These are phyloP conservation scores for Kokia cookei DNA, from an alignment of 441 rosid genomes.

Conservation along the genomic window DNA sequence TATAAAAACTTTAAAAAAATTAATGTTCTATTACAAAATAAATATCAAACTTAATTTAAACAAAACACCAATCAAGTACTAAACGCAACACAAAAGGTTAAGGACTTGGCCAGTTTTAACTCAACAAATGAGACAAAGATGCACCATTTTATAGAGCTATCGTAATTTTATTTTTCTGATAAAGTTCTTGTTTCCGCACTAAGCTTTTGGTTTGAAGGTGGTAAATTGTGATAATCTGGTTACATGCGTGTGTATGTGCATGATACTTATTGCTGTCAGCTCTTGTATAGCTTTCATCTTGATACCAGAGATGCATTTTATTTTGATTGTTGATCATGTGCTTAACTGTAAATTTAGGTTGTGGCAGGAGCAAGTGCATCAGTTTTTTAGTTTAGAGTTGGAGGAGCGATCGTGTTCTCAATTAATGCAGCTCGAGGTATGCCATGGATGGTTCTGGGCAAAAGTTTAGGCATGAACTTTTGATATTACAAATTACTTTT, in stretches of 20 bases:
- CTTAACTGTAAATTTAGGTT: slow-evolving; percentile 30
- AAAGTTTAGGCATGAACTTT: not conserved
- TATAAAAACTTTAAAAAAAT: not conserved
- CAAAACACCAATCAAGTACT: not conserved
- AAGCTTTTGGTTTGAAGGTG: slow-evolving; percentile 1
- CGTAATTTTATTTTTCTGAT: not conserved
- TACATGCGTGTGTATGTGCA: not conserved
- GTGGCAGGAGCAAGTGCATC: slow-evolving; percentile 52
- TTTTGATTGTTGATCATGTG: slow-evolving; percentile 3
- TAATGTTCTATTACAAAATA: not conserved
- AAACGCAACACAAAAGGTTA: not conserved
- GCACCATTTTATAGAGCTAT: not conserved
- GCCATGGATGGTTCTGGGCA: slow-evolving; percentile 8
- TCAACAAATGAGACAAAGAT: not conserved
- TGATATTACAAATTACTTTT: not conserved
- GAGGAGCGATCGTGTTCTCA: slow-evolving; percentile 42
- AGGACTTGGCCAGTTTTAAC: not conserved
- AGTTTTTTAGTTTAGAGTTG: slow-evolving; percentile 27
- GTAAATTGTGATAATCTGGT: not conserved
- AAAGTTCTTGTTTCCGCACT: not conserved
- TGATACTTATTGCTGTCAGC: not conserved
- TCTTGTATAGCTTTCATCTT: slow-evolving; percentile 2
- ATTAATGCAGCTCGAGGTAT: slow-evolving; percentile 49
- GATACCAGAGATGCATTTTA: not conserved
- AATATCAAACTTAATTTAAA: not conserved